Percentiles rank a stretch among this genome's conserved stretches.
These are phyloP conservation scores for Xylaria sp. DNA, from an alignment of 2,329 filamentous ascomycete species.

Conservation along the genomic window DNA sequence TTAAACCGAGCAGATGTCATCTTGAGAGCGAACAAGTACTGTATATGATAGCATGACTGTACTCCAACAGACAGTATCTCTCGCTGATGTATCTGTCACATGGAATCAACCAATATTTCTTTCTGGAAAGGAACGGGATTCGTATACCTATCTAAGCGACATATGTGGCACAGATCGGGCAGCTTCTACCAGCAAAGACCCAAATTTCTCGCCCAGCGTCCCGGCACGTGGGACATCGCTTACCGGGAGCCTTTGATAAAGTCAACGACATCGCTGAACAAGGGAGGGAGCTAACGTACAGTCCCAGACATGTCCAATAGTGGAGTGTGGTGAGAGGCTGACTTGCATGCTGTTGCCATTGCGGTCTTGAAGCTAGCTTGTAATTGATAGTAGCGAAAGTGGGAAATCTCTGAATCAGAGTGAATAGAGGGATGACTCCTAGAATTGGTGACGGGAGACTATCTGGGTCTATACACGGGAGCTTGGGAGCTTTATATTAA, in stretches of 20 bases:
- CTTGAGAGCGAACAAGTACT: background rate
- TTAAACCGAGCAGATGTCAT: background rate
- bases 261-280: conserved; percentile 17
- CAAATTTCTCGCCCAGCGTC: conserved; percentile 37
- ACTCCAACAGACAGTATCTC: background rate
- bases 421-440: background rate
- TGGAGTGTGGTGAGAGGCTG: conserved; percentile 19
- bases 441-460: background rate
- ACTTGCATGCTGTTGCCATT: conserved; percentile 34
- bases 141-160: conserved; percentile 30
- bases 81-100: background rate
- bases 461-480: background rate
- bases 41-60: background rate
- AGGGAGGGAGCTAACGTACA: conserved; percentile 22
- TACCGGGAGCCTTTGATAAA: conserved; percentile 39
- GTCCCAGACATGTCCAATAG: conserved; percentile 38
- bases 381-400: background rate
- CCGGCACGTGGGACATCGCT: conserved; percentile 40
- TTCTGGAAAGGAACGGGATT: background rate
- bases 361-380: conserved; percentile 6
- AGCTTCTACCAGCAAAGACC: conserved; percentile 43
- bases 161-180: conserved; percentile 43
- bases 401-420: background rate
- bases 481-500: conserved; percentile 25
- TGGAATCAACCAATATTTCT: background rate